Evolutionary conservation across 148 eudicot species (phyloP).

Genomic region (Camellia granthamiana): DNA sequence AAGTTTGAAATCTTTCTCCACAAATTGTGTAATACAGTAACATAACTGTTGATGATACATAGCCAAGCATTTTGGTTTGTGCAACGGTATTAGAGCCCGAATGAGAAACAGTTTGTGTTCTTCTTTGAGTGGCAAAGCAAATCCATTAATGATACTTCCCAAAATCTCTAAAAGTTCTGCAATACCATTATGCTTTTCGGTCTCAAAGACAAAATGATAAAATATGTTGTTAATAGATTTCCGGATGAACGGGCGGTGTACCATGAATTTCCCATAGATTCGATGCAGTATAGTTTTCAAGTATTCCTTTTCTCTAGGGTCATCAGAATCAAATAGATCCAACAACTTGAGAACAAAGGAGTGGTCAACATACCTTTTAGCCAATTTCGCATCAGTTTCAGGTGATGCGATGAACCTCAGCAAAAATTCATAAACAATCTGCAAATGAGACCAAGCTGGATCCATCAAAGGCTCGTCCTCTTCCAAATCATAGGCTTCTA

Average conservation of each 20-base stretch:
- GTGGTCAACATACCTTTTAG: constrained; percentile 66
- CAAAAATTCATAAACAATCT: constrained; percentile 58
- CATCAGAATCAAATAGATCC: constrained; percentile 76
- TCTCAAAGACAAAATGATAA: constrained; percentile 60
- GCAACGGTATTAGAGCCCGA: constrained; percentile 65
- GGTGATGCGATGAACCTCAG: constrained; percentile 65
- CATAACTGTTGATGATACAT: constrained; percentile 76
- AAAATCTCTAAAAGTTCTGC: constrained; percentile 75
- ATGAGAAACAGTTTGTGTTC: constrained; percentile 72
- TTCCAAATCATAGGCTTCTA: constrained; percentile 59
- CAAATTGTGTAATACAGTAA: constrained; percentile 69
- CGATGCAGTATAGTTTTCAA: constrained; percentile 71
- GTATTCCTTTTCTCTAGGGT: constrained; percentile 78
- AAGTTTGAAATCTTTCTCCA: constrained; percentile 82
- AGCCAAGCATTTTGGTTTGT: constrained; percentile 69
- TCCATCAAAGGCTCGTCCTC: constrained; percentile 79
- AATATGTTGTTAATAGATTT: constrained; percentile 69
- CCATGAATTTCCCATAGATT: constrained; percentile 77
- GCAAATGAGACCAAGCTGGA: constrained; percentile 72
- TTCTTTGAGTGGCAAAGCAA: constrained; percentile 80
- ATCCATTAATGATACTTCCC: constrained; percentile 78
- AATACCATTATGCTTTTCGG: constrained; percentile 68
- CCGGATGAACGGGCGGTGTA: constrained; percentile 69
- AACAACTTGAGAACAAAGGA: constrained; percentile 57
- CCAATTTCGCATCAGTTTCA: constrained; percentile 60